These are phyloP conservation scores for Podila clonocystis DNA, from an alignment of 192 early-diverging fungal species.

Conservation along the genomic window DNA sequence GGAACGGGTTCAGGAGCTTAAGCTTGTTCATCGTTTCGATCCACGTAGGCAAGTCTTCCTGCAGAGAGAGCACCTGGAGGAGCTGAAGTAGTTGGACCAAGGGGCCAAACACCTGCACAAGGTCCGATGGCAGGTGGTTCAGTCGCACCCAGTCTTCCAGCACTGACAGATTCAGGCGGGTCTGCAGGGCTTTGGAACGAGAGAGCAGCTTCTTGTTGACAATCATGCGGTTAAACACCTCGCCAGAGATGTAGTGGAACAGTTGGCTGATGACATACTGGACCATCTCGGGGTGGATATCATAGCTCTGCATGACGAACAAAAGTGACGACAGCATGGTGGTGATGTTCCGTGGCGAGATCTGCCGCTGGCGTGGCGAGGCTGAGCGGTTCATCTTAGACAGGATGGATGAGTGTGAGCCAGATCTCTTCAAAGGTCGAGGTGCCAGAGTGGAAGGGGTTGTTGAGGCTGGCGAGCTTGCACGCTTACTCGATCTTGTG, in stretches of 20 bases:
- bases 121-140: slow-evolving; percentile 53
- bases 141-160: slow-evolving; percentile 88
- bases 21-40: slow-evolving; percentile 76
- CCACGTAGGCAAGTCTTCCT: slow-evolving; percentile 73
- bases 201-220: slow-evolving; percentile 74
- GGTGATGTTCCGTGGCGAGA: slow-evolving; percentile 75
- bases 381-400: slow-evolving; percentile 12
- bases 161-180: slow-evolving; percentile 82
- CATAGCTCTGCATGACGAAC: slow-evolving; percentile 71
- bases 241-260: slow-evolving; percentile 79
- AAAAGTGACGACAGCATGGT: slow-evolving; percentile 74
- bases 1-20: slow-evolving; percentile 71
- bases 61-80: slow-evolving; percentile 80
- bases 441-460: neutral
- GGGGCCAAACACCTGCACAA: slow-evolving; percentile 64
- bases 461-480: slow-evolving; percentile 5
- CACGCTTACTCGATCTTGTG: slow-evolving; percentile 25
- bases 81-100: slow-evolving; percentile 86
- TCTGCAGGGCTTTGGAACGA: slow-evolving; percentile 84
- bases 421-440: neutral
- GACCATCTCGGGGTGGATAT: slow-evolving; percentile 79
- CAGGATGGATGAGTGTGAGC: slow-evolving; percentile 17
- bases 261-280: slow-evolving; percentile 78
- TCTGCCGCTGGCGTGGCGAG: slow-evolving; percentile 29
- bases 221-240: slow-evolving; percentile 89